phyloP scores from a whole-genome alignment of 164 flowering plant genomes.

The Saururus chinensis region DNA sequence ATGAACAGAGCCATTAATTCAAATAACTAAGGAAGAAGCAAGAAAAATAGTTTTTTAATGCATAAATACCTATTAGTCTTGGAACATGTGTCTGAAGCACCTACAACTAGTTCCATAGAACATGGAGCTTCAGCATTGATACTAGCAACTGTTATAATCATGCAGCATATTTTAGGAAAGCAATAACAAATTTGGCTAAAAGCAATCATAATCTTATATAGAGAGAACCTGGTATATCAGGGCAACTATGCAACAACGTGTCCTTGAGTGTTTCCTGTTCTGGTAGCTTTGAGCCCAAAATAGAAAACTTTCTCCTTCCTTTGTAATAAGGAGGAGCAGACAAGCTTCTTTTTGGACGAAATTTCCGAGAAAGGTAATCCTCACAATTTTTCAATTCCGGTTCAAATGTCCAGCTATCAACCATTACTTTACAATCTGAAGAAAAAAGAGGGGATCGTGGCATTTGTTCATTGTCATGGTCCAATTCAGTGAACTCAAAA shows the following conservation, averaged over 20 bases:
- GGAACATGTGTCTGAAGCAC: conserved; percentile 8
- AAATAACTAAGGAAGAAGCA: background rate
- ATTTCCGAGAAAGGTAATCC: conserved; percentile 8
- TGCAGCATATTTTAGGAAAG: background rate
- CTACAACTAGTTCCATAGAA: conserved; percentile 11
- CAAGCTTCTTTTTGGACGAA: conserved; percentile 45
- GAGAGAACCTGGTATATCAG: background rate
- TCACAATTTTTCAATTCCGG: background rate
- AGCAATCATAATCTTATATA: too few species aligned
- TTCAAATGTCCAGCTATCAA: background rate
- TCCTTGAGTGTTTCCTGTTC: background rate
- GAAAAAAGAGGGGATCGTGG: background rate
- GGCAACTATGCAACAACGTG: background rate
- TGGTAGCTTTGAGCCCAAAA: background rate
- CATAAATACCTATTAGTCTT: conserved; percentile 15
- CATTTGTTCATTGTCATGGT: background rate
- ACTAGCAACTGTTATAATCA: conserved; percentile 19
- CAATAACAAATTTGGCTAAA: background rate
- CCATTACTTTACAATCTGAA: background rate
- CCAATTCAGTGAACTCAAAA: background rate
- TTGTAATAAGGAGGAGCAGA: conserved; percentile 87
- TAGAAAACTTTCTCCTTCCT: conserved; percentile 36
- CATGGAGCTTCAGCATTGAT: conserved; percentile 12
- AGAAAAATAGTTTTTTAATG: background rate
- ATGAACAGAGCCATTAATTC: background rate